These are phyloP conservation scores for Pichia membranifaciens DNA, from an alignment of 805 yeast species.

Conservation along the genomic window DNA sequence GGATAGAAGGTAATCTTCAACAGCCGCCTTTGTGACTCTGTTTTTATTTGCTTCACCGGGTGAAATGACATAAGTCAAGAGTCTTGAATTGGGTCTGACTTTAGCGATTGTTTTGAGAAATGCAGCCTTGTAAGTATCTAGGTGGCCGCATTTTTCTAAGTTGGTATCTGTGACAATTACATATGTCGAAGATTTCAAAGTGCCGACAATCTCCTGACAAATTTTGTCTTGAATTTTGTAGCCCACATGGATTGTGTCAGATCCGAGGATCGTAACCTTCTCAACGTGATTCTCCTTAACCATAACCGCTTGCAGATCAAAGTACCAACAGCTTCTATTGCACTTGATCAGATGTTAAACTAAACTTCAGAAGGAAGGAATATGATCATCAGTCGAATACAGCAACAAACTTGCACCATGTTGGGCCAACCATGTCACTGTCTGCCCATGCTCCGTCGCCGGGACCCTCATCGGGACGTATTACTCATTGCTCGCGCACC, in stretches of 20 bases:
- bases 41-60: conserved; percentile 94
- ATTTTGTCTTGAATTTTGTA: conserved; percentile 72
- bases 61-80: conserved; percentile 67
- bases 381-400: too few species aligned
- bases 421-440: too few species aligned
- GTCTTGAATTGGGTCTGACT: conserved; percentile 51
- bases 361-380: too few species aligned
- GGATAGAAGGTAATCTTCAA: conserved; percentile 79
- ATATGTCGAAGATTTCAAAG: conserved; percentile 80
- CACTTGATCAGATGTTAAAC: too few species aligned
- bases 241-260: conserved; percentile 85
- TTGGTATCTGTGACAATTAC: conserved; percentile 86
- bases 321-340: neutral
- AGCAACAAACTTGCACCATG: too few species aligned
- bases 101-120: conserved; percentile 35
- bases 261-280: conserved; percentile 73
- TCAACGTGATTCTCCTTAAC: conserved; percentile 23
- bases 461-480: too few species aligned
- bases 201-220: conserved; percentile 55
- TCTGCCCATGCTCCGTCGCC: neutral
- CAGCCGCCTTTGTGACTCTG: conserved; percentile 82
- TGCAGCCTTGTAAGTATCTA: conserved; percentile 38
- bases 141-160: conserved; percentile 60
- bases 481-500: neutral
- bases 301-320: conserved; percentile 10